A percentile compares a stretch with the other conserved stretches of the same genome.
phyloP scores from a whole-genome alignment of 495 filamentous ascomycete genomes.

The Halenospora varia region DNA sequence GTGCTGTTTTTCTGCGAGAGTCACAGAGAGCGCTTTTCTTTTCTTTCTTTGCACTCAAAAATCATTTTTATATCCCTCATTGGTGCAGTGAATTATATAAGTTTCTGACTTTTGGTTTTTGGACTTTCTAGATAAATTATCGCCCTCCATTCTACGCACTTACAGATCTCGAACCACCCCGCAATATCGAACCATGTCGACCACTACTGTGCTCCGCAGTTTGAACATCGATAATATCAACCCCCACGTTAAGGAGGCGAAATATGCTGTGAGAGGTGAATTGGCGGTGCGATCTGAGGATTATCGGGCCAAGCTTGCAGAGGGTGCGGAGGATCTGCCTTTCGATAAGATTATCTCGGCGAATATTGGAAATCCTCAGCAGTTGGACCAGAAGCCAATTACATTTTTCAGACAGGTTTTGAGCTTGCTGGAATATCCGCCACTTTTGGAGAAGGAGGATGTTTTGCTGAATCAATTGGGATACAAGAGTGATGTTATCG shows the following conservation, averaged over 20 bases:
- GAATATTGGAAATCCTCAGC: constrained; percentile 98
- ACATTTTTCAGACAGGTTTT: constrained; percentile 98
- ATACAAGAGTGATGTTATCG: constrained; percentile 85
- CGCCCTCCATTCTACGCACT: background rate
- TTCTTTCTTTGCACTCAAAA: constrained; percentile 1
- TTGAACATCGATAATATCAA: constrained; percentile 90
- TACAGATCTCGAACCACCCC: background rate
- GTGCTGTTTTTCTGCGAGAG: constrained; percentile 11
- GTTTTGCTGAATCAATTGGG: constrained; percentile 62
- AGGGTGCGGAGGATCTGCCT: constrained; percentile 58
- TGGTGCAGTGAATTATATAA: background rate
- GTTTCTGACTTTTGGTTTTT: constrained; percentile 10
- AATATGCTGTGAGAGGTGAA: constrained; percentile 96
- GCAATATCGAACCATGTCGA: constrained; percentile 52
- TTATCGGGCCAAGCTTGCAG: constrained; percentile 67
- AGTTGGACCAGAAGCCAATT: constrained; percentile 97
- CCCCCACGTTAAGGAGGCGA: constrained; percentile 72
- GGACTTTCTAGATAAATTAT: constrained; percentile 13
- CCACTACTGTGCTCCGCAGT: constrained; percentile 47
- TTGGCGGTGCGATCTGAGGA: constrained; percentile 86
- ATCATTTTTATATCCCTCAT: constrained; percentile 24
- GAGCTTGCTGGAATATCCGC: constrained; percentile 88
- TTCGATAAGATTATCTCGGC: constrained; percentile 90
- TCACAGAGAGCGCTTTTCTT: constrained; percentile 8
- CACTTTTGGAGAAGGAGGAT: constrained; percentile 73